phyloP scores from a whole-genome alignment of 371 early-diverging fungal species.

The Homolaphlyctis polyrhiza region DNA sequence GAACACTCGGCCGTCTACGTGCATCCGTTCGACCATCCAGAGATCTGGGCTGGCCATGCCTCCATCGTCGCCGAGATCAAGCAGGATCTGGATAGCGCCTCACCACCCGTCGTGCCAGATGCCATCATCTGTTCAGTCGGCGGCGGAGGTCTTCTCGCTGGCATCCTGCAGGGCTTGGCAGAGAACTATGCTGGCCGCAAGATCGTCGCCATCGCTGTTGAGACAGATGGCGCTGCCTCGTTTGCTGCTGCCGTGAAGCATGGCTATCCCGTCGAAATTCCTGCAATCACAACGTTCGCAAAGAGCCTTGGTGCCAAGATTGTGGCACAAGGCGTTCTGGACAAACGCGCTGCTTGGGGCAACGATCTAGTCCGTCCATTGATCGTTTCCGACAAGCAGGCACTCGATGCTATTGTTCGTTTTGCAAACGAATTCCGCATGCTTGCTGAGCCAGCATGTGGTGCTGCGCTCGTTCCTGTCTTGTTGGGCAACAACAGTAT shows the following conservation, averaged over 20 bases:
- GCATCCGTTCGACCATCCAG: conserved; percentile 29
- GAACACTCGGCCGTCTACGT: conserved; percentile 16
- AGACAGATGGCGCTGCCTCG: conserved; percentile 27
- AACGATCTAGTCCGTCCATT: conserved; percentile 6
- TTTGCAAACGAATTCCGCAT: conserved; percentile 21
- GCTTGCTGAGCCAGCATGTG: conserved; percentile 32
- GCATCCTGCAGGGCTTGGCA: conserved; percentile 21
- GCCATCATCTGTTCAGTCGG: conserved; percentile 26
- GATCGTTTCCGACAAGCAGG: conserved; percentile 21
- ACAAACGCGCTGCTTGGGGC: conserved; percentile 11
- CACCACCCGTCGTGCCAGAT: conserved; percentile 9
- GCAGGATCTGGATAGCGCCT: conserved; percentile 1
- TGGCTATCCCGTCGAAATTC: conserved; percentile 9
- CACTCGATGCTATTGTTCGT: conserved; percentile 15
- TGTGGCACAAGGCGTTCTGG: conserved; percentile 14
- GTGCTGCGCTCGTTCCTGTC: conserved; percentile 18
- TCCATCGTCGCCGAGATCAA: conserved; percentile 23
- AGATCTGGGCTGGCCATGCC: conserved; percentile 26
- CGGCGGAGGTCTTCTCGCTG: conserved; percentile 30
- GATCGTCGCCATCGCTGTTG: conserved; percentile 21
- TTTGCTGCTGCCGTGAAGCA: conserved; percentile 14
- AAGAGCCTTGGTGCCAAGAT: conserved; percentile 25
- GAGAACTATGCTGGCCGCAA: neutral
- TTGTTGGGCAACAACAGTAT: conserved; percentile 5
- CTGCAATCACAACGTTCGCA: conserved; percentile 24